A percentile compares a stretch with the other conserved stretches of the same genome.
These are phyloP conservation scores for Kluyveromyces marxianus DNA, from an alignment of 1,139 yeast genomes.

Conservation along the genomic window DNA sequence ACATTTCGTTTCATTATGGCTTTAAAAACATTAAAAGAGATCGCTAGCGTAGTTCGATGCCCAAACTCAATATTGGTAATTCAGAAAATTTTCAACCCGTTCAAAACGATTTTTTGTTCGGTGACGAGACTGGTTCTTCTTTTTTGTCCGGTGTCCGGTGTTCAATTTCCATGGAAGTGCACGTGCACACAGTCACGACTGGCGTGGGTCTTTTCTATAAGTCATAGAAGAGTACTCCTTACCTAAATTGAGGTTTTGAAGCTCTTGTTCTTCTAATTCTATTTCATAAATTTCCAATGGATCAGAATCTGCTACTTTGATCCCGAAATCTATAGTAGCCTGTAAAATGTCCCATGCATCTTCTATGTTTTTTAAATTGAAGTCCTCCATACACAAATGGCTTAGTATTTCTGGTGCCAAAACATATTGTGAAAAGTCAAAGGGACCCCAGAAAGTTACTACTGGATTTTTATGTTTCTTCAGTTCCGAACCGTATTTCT, in stretches of 20 bases:
- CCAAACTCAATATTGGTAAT: background rate
- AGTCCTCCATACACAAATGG: slow-evolving; percentile 44
- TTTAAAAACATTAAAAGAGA: too few species aligned
- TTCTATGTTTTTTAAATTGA: slow-evolving; percentile 30
- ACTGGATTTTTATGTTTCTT: slow-evolving; percentile 35
- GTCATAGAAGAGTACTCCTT: slow-evolving; percentile 2
- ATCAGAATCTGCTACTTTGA: slow-evolving; percentile 21
- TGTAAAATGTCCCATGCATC: slow-evolving; percentile 41
- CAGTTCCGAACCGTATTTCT: slow-evolving; percentile 30
- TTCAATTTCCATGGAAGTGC: too few species aligned
- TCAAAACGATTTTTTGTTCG: background rate
- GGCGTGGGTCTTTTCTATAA: slow-evolving; percentile 4
- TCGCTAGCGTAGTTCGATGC: too few species aligned
- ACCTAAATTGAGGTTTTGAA: slow-evolving; percentile 2
- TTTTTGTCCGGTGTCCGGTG: background rate
- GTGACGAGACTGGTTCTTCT: too few species aligned
- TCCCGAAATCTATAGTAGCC: slow-evolving; percentile 51
- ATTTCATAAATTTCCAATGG: slow-evolving; percentile 27
- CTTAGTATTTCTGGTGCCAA: slow-evolving; percentile 58
- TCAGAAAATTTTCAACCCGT: background rate
- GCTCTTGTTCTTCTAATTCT: slow-evolving; percentile 6
- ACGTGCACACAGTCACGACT: too few species aligned
- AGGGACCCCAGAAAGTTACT: slow-evolving; percentile 53
- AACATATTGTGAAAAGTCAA: slow-evolving; percentile 49
- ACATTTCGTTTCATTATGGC: too few species aligned